Base-by-base conservation (phyloP, 78 protist genomes). In the Planoprotostelium fungivorum region DNA sequence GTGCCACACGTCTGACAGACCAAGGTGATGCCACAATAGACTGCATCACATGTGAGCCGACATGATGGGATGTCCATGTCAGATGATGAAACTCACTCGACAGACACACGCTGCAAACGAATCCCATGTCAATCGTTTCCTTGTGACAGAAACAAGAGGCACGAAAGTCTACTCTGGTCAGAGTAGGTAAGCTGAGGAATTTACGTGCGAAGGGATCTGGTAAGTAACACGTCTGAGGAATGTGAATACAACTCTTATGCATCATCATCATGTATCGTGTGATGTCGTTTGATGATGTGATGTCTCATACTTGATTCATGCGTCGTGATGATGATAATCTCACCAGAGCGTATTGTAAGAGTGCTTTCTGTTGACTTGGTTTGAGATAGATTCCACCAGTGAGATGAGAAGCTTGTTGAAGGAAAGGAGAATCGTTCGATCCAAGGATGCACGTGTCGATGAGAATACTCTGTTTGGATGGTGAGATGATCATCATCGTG, bases 321-420 rank as follows among this genome's bases (percentile, higher is more conserved):
- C 0, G 29, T 0, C 34, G 38, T 38, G 23, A 29, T 38, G n/a
- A 38, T 10, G 63, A 31, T n/a, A 36, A 34, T 36, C 88, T 36
- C 84, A 94, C 96, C 90, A 94, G 34, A 36, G 91, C 36, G 36
- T 91, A 92, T 89, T 94, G 94, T 1, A 91, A 38, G 31, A 94
- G 92, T 29, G 83, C 10, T 28, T 90, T 89, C 63, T 88, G 91
- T 35, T 36, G 37, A 29, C 38, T 83, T 25, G 91, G 94, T 86
- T 88, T 91, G 23, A 94, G 35, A 51, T 94, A 94, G 34, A 90
- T 89, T 9, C 96, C 96, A 63, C 84, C 87, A 1, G 96, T 94
- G 29, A 92, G 38, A 83, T 94, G 93, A 31, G 95, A 88, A 1
- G 96, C 96, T 63, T 94, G 96, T 89, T 94, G 96, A 38, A 94